These are phyloP conservation scores for Aspergillus neotritici DNA, from an alignment of 2,329 filamentous ascomycete genomes.

Conservation along the genomic window DNA sequence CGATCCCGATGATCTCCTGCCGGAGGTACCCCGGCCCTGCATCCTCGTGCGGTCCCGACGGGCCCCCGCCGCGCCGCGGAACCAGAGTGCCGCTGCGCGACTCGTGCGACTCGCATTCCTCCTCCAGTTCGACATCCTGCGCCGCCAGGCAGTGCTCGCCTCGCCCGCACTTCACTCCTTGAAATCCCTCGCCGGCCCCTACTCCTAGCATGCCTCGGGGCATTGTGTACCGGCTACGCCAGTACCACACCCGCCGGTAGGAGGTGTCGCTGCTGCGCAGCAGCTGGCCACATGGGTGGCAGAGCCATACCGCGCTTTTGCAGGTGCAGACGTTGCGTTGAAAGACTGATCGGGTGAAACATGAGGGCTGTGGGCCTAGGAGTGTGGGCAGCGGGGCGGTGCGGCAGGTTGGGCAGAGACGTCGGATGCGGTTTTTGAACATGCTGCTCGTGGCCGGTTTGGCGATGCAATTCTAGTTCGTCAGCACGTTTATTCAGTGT, in stretches of 20 bases:
- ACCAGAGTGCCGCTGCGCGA: conserved; percentile 24
- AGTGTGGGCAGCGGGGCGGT: conserved; percentile 57
- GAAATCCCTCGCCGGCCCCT: conserved; percentile 80
- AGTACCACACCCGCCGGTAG: conserved; percentile 71
- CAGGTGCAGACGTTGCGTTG: conserved; percentile 55
- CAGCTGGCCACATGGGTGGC: conserved; percentile 71
- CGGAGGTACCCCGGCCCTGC: conserved; percentile 66
- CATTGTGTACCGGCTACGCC: conserved; percentile 75
- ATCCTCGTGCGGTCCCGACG: conserved; percentile 25
- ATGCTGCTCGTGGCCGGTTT: conserved; percentile 67
- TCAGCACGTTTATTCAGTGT: conserved; percentile 1
- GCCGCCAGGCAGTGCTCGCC: conserved; percentile 69
- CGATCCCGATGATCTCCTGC: conserved; percentile 88
- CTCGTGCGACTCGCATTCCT: conserved; percentile 78
- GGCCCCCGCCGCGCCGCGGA: conserved; percentile 12
- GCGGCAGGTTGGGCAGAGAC: conserved; percentile 71
- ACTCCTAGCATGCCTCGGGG: conserved; percentile 77
- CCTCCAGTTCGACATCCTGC: conserved; percentile 72
- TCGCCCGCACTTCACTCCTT: conserved; percentile 84
- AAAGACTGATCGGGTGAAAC: conserved; percentile 44
- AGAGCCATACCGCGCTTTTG: conserved; percentile 66
- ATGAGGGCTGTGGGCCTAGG: conserved; percentile 25
- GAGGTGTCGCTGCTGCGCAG: conserved; percentile 55
- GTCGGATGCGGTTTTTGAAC: conserved; percentile 69
- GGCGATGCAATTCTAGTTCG: conserved; percentile 73